Evolutionary conservation across 331 rosid species (phyloP).

Genomic region (Rhamnella rubrinervis): DNA sequence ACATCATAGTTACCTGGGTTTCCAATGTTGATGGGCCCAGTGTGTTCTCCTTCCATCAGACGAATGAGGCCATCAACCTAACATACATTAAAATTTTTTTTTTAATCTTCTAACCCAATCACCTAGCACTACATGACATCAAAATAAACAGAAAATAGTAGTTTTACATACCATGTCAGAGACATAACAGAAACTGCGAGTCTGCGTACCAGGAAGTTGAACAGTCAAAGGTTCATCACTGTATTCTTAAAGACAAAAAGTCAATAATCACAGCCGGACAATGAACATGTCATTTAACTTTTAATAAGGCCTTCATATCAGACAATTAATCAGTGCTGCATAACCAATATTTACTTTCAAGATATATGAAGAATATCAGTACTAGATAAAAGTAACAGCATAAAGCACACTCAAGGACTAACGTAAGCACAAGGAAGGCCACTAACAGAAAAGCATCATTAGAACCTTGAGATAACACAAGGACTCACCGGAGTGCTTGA

Average conservation of each 20-base stretch:
- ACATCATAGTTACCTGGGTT: constrained; percentile 64
- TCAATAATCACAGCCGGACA: not conserved
- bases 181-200: constrained; percentile 94
- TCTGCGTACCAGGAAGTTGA: constrained; percentile 93
- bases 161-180: constrained; percentile 71
- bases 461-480: constrained; percentile 8
- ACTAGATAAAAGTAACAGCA: too few relatives aligned
- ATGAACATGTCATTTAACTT: not conserved
- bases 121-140: constrained; percentile 5
- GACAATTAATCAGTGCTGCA: constrained; percentile 1
- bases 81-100: constrained; percentile 16
- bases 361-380: too few relatives aligned
- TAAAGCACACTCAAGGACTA: not conserved
- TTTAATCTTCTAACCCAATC: not conserved
- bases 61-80: constrained; percentile 93
- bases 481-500: constrained; percentile 83
- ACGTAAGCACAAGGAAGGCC: not conserved
- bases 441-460: not conserved
- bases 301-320: not conserved
- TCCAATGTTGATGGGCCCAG: constrained; percentile 97
- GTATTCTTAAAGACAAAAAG: constrained; percentile 26
- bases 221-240: constrained; percentile 84
- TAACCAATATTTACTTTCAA: not conserved
- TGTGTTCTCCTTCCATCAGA: constrained; percentile 83
- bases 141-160: not conserved